Percentiles rank a stretch among this genome's conserved stretches.
These are phyloP conservation scores for Melocanna baccifera DNA, from an alignment of 176 grass and related monocot species.

Conservation along the genomic window DNA sequence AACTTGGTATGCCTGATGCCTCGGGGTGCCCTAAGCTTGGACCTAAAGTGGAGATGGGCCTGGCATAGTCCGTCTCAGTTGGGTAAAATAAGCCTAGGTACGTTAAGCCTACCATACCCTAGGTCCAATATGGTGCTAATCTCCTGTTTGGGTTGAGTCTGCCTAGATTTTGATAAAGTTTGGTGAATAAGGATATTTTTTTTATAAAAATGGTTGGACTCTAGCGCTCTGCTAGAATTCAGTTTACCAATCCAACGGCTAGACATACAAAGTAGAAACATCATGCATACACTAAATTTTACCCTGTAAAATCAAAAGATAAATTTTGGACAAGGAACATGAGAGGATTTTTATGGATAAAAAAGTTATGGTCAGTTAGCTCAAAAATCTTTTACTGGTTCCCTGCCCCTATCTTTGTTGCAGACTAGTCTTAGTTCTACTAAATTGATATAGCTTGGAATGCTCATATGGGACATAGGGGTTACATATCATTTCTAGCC, in stretches of 20 bases:
- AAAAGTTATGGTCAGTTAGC: not conserved
- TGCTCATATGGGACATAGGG: not conserved
- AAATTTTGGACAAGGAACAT: not conserved
- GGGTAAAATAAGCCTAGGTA: not conserved
- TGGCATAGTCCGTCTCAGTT: not conserved
- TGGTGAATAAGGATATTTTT: not conserved
- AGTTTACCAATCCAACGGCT: not conserved
- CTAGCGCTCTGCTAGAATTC: not conserved
- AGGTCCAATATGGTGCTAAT: not conserved
- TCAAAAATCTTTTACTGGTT: not conserved
- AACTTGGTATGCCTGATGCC: not conserved
- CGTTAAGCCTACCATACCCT: not conserved
- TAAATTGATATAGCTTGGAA: not conserved
- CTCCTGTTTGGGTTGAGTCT: not conserved
- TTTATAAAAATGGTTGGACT: not conserved
- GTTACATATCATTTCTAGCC: not conserved
- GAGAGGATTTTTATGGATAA: not conserved
- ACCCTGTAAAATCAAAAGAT: constrained; percentile 7
- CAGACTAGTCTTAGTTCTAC: not conserved
- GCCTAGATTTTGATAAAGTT: not conserved
- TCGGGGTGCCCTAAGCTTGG: not conserved
- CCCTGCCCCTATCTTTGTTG: not conserved
- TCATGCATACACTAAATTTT: not conserved
- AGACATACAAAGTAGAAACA: not conserved
- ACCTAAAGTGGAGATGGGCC: not conserved